Evolutionary conservation across 371 early-diverging fungal genomes (phyloP).

Genomic region (Apophysomyces variabilis): DNA sequence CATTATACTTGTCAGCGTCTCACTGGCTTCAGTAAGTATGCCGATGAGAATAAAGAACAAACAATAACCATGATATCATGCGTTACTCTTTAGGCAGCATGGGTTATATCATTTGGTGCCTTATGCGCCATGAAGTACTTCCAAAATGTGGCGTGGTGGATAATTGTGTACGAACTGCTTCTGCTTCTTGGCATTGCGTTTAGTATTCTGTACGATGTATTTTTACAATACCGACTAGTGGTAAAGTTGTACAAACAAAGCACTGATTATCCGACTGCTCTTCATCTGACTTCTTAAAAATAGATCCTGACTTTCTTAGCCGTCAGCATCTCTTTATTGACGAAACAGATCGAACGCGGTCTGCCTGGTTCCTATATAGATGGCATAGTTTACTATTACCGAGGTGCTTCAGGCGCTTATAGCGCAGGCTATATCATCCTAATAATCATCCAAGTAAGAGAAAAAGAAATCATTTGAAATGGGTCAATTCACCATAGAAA

Average conservation of each 20-base stretch:
- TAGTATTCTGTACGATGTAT: slow-evolving; percentile 32
- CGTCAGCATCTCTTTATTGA: slow-evolving; percentile 40
- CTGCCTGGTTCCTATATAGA: slow-evolving; percentile 6
- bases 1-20: slow-evolving; percentile 35
- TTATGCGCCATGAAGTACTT: slow-evolving; percentile 34
- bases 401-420: slow-evolving; percentile 31
- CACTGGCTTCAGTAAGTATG: slow-evolving; percentile 31
- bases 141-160: slow-evolving; percentile 45
- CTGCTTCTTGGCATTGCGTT: slow-evolving; percentile 28
- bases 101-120: slow-evolving; percentile 50
- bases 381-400: neutral
- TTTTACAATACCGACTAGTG: slow-evolving; percentile 40
- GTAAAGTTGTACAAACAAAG: slow-evolving; percentile 24
- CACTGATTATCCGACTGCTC: neutral
- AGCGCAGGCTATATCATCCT: slow-evolving; percentile 49
- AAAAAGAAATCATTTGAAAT: neutral
- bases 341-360: slow-evolving; percentile 36
- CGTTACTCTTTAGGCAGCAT: slow-evolving; percentile 29
- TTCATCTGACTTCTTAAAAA: slow-evolving; percentile 10
- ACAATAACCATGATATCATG: neutral
- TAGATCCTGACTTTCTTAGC: slow-evolving; percentile 50
- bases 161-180: slow-evolving; percentile 45
- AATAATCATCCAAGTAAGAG: slow-evolving; percentile 43
- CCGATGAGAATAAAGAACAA: neutral
- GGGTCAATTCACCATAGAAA: neutral